These are phyloP conservation scores for Ceraceosorus guamensis DNA, from an alignment of 1,284 basidiomycete species.

Conservation along the genomic window DNA sequence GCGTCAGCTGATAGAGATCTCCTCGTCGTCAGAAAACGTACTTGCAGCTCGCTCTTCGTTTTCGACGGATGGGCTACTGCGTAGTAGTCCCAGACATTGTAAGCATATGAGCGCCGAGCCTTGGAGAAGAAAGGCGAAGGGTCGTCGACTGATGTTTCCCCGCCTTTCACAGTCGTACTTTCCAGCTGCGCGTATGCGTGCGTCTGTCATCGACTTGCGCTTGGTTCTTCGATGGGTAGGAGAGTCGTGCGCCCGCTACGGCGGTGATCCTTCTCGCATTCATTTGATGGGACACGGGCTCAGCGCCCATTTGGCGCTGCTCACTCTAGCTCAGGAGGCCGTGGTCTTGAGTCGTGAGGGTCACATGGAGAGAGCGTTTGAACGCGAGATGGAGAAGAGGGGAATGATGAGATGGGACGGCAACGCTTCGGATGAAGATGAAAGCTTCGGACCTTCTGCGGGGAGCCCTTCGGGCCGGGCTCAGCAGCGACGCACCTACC, in stretches of 20 bases:
- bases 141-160: too few relatives aligned
- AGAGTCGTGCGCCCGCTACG: conserved; percentile 40
- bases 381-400: conserved; percentile 6
- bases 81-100: conserved; percentile 49
- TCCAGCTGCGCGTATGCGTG: conserved; percentile 40
- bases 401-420: conserved; percentile 4
- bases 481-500: background rate
- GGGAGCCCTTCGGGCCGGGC: too few relatives aligned
- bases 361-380: conserved; percentile 11
- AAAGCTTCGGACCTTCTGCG: too few relatives aligned
- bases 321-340: conserved; percentile 49
- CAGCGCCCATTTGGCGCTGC: conserved; percentile 48
- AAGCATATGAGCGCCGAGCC: conserved; percentile 2
- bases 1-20: background rate
- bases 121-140: too few relatives aligned
- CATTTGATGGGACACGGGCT: conserved; percentile 49
- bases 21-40: conserved; percentile 29
- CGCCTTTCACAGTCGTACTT: conserved; percentile 32
- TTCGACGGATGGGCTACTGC: conserved; percentile 47
- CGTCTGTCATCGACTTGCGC: conserved; percentile 45
- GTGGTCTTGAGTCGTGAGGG: conserved; percentile 41
- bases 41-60: conserved; percentile 46
- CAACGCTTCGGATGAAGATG: background rate
- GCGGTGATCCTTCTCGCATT: conserved; percentile 47
- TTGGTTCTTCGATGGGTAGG: conserved; percentile 48